A percentile compares a stretch with the other conserved stretches of the same genome.
These are phyloP conservation scores for Aureobasidium mangrovei DNA, from an alignment of 2,329 filamentous ascomycete genomes.

Conservation along the genomic window DNA sequence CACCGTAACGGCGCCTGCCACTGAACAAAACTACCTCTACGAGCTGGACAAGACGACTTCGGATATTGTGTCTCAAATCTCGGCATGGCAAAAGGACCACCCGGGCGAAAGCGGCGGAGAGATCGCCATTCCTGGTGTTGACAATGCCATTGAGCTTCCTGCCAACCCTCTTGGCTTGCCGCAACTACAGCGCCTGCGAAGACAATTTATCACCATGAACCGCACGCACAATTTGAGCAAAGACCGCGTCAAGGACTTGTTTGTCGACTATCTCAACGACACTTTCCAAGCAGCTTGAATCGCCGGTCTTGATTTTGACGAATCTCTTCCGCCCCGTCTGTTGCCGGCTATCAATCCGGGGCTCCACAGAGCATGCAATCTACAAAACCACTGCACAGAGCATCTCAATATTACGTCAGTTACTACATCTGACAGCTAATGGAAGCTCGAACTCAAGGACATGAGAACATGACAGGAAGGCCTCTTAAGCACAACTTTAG, in stretches of 20 bases:
- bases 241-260: constrained; percentile 29
- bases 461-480: no score
- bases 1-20: constrained; percentile 59
- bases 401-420: no score
- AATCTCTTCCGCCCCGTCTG: no score
- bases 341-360: no score
- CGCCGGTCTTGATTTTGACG: no score
- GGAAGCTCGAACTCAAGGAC: no score
- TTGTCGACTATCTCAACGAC: constrained; percentile 36
- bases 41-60: constrained; percentile 71
- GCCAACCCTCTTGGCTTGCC: constrained; percentile 55
- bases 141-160: constrained; percentile 55
- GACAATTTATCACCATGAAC: constrained; percentile 70
- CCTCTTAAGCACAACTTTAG: no score
- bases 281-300: constrained; percentile 23
- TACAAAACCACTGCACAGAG: no score
- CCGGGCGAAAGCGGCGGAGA: constrained; percentile 49
- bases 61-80: constrained; percentile 60
- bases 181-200: constrained; percentile 65
- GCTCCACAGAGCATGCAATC: no score
- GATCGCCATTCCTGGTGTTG: constrained; percentile 41
- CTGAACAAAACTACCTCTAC: constrained; percentile 64
- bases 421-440: no score
- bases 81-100: constrained; percentile 59
- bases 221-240: constrained; percentile 48